These are phyloP conservation scores for Blastomyces percursus DNA, from an alignment of 2,329 filamentous ascomycete genomes.

Conservation along the genomic window DNA sequence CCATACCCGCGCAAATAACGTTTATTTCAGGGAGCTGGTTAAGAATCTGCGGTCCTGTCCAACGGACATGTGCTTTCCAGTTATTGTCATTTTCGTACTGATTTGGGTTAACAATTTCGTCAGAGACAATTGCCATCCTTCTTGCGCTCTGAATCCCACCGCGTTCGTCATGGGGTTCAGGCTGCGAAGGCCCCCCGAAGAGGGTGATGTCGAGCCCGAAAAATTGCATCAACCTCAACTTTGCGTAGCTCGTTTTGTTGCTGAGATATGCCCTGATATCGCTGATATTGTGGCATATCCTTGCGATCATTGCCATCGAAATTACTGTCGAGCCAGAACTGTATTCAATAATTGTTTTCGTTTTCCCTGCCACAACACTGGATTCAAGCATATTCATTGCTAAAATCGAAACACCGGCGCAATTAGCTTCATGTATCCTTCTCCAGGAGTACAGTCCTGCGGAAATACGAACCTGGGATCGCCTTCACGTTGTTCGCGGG, in stretches of 20 bases:
- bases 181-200: slow-evolving; percentile 50
- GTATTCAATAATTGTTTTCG: slow-evolving; percentile 47
- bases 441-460: not conserved
- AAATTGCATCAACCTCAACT: slow-evolving; percentile 48
- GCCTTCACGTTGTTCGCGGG: slow-evolving; percentile 56
- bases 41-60: slow-evolving; percentile 50
- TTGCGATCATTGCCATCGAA: slow-evolving; percentile 46
- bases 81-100: slow-evolving; percentile 42
- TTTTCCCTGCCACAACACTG: slow-evolving; percentile 34
- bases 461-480: slow-evolving; percentile 35
- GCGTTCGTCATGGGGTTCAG: slow-evolving; percentile 43
- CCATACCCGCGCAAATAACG: slow-evolving; percentile 47
- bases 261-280: slow-evolving; percentile 47
- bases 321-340: slow-evolving; percentile 54
- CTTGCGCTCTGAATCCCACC: slow-evolving; percentile 44
- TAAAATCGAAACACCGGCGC: slow-evolving; percentile 11
- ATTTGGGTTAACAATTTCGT: slow-evolving; percentile 42
- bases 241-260: slow-evolving; percentile 47
- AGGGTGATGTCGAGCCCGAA: slow-evolving; percentile 46
- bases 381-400: slow-evolving; percentile 43
- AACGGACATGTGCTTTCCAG: slow-evolving; percentile 46
- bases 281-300: slow-evolving; percentile 41
- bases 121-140: slow-evolving; percentile 32
- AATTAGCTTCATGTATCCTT: not conserved
- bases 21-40: slow-evolving; percentile 47